phyloP scores from a whole-genome alignment of 2,329 filamentous ascomycete species.

The Alternaria angustiovoidea region DNA sequence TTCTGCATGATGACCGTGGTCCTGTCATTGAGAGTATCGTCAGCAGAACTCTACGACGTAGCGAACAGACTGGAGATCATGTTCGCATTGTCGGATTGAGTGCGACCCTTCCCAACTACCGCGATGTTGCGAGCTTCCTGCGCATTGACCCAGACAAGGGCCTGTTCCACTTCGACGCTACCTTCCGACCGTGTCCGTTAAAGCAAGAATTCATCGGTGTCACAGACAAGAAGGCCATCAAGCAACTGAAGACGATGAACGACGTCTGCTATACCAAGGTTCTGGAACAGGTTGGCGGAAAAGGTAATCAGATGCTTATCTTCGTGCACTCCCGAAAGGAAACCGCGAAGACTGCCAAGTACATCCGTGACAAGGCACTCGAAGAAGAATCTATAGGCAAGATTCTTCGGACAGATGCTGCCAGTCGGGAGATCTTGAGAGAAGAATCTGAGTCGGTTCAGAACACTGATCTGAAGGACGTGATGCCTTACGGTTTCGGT shows the following conservation, averaged over 20 bases:
- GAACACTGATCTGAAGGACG: conserved; percentile 89
- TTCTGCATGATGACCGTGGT: conserved; percentile 96
- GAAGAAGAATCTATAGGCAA: conserved; percentile 97
- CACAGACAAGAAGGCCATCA: conserved; percentile 97
- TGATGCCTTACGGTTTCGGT: conserved; percentile 94
- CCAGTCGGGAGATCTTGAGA: conserved; percentile 84
- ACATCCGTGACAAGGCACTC: conserved; percentile 95
- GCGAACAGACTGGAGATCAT: conserved; percentile 91
- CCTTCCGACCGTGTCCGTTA: conserved; percentile 90
- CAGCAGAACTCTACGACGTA: conserved; percentile 88
- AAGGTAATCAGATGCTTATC: conserved; percentile 97
- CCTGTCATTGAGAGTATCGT: conserved; percentile 98
- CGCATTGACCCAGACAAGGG: conserved; percentile 86
- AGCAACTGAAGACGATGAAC: conserved; percentile 99
- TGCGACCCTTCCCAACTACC: conserved; percentile 95
- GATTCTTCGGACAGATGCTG: conserved; percentile 90
- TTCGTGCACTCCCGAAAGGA: conserved; percentile 99
- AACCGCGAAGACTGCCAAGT: conserved; percentile 95
- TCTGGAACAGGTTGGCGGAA: conserved; percentile 90
- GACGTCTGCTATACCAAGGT: conserved; percentile 98
- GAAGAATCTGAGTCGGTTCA: conserved; percentile 84
- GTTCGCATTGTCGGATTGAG: conserved; percentile 92
- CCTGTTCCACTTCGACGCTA: conserved; percentile 95
- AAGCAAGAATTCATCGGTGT: conserved; percentile 98
- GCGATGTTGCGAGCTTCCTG: conserved; percentile 93